These are phyloP conservation scores for Vitis hybrid DNA, from an alignment of 177 flowering plant genomes.

Conservation along the genomic window DNA sequence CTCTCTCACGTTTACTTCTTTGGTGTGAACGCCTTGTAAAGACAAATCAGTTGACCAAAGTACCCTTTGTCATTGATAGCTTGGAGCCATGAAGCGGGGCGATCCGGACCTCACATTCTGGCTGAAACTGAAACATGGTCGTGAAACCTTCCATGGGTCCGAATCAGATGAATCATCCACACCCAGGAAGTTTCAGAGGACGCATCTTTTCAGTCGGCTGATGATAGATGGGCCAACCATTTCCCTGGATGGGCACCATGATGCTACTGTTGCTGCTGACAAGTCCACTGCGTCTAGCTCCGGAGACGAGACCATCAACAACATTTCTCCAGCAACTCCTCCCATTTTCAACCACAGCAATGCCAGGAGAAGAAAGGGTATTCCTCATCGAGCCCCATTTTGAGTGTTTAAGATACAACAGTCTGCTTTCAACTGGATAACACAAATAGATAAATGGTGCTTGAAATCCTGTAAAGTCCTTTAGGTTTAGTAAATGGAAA, in stretches of 20 bases:
- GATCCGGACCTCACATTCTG: slow-evolving; percentile 49
- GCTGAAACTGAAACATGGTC: slow-evolving; percentile 27
- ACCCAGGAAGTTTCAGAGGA: slow-evolving; percentile 39
- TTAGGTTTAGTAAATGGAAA: neutral
- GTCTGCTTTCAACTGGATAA: too few relatives aligned
- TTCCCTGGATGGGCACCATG: slow-evolving; percentile 17
- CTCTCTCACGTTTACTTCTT: neutral
- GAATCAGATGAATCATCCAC: slow-evolving; percentile 61
- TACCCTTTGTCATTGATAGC: slow-evolving; percentile 20
- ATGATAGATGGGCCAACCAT: slow-evolving; percentile 20
- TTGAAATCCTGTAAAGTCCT: neutral
- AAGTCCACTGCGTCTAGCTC: slow-evolving; percentile 19
- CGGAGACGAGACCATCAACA: slow-evolving; percentile 36
- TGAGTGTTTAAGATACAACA: neutral
- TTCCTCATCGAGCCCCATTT: slow-evolving; percentile 65
- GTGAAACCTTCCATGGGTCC: slow-evolving; percentile 26
- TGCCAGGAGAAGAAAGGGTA: slow-evolving; percentile 65
- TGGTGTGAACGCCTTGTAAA: neutral
- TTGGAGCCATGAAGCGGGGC: slow-evolving; percentile 53
- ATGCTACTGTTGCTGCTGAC: slow-evolving; percentile 13
- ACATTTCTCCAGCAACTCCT: slow-evolving; percentile 52
- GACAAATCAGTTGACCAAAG: neutral
- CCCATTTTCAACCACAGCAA: slow-evolving; percentile 47
- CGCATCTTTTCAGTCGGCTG: slow-evolving; percentile 26
- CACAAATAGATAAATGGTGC: too few relatives aligned